These are phyloP conservation scores for Effrenium voratum DNA, from an alignment of 73 alveolate species.

Conservation along the genomic window DNA sequence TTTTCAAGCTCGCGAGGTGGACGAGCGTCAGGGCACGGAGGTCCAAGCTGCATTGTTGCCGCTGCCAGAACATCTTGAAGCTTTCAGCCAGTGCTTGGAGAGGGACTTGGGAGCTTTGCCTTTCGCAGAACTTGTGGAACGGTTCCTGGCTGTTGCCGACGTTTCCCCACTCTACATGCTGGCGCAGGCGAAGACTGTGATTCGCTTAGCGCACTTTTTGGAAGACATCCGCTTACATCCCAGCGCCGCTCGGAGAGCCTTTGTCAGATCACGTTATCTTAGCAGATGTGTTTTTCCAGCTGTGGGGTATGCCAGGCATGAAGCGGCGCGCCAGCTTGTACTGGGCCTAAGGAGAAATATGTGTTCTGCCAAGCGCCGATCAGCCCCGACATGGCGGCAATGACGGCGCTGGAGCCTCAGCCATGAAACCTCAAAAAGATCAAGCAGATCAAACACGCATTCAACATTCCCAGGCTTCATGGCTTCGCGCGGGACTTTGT, in stretches of 20 bases:
- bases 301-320: too few relatives aligned
- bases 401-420: slow-evolving; percentile 28
- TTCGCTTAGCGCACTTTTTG: slow-evolving; percentile 36
- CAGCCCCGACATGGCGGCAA: slow-evolving; percentile 15
- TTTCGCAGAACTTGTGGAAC: slow-evolving; percentile 47
- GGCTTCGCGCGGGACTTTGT: slow-evolving; percentile 7
- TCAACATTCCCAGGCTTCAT: background rate
- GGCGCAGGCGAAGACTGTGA: slow-evolving; percentile 29
- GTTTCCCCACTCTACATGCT: background rate
- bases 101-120: slow-evolving; percentile 8
- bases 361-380: slow-evolving; percentile 62
- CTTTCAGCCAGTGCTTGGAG: slow-evolving; percentile 16
- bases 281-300: too few relatives aligned
- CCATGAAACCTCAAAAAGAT: background rate
- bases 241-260: too few relatives aligned
- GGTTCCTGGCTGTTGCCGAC: background rate
- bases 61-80: slow-evolving; percentile 29
- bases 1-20: too few relatives aligned
- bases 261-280: too few relatives aligned
- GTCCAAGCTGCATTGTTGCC: slow-evolving; percentile 24
- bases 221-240: slow-evolving; percentile 29
- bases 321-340: too few relatives aligned
- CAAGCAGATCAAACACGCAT: background rate
- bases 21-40: too few relatives aligned
- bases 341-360: slow-evolving; percentile 24